Conservation (phyloP, 495 filamentous ascomycete species). For the Collariella sp. region DNA sequence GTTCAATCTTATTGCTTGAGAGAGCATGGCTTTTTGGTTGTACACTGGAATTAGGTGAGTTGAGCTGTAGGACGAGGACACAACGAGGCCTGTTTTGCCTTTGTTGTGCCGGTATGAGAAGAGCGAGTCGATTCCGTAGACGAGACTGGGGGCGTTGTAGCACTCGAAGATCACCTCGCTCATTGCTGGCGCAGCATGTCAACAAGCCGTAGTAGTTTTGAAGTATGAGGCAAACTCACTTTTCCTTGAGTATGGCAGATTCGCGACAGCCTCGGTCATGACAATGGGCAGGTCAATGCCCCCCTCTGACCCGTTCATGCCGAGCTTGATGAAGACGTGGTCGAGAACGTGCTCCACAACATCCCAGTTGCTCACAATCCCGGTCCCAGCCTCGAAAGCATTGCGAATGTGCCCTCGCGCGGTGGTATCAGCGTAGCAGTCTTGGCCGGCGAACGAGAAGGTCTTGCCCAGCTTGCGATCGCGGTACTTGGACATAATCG, state of each 20-base stretch:
- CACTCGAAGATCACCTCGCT: conserved; percentile 94
- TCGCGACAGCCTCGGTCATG: conserved; percentile 94
- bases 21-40: conserved; percentile 70
- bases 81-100: conserved; percentile 77
- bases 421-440: conserved; percentile 89
- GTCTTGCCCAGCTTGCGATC: conserved; percentile 86
- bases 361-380: conserved; percentile 94
- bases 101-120: conserved; percentile 91
- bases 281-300: conserved; percentile 77
- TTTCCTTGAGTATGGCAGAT: conserved; percentile 74
- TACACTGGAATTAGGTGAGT: conserved; percentile 95
- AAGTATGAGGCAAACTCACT: conserved; percentile 44
- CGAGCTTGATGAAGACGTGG: conserved; percentile 86
- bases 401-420: conserved; percentile 82
- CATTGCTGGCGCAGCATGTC: conserved; percentile 55
- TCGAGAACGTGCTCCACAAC: conserved; percentile 89
- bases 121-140: conserved; percentile 90
- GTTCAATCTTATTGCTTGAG: conserved; percentile 78
- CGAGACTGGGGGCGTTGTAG: conserved; percentile 78
- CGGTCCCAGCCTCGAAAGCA: conserved; percentile 82
- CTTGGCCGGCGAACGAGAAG: conserved; percentile 81
- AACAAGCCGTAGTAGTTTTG: background rate
- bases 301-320: conserved; percentile 65
- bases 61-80: conserved; percentile 84
- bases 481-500: conserved; percentile 86